These are phyloP conservation scores for Leccinum solheimii DNA, from an alignment of 1,284 basidiomycete species.

Conservation along the genomic window DNA sequence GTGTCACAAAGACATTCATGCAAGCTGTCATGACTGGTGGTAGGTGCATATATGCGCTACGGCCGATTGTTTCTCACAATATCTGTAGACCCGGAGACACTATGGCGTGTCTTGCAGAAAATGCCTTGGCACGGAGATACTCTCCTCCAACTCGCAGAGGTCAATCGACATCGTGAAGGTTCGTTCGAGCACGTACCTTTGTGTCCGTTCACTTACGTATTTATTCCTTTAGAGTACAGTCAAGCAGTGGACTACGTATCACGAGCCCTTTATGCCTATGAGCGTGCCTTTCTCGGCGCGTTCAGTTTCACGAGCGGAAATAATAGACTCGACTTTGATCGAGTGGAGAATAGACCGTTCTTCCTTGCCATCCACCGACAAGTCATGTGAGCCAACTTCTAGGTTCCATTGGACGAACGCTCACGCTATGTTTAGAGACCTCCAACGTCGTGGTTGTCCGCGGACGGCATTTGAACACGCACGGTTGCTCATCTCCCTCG, in stretches of 20 bases:
- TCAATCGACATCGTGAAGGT: slow-evolving; percentile 86
- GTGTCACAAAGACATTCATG: slow-evolving; percentile 78
- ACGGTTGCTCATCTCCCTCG: slow-evolving; percentile 76
- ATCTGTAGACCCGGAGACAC: slow-evolving; percentile 64
- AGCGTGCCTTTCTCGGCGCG: slow-evolving; percentile 79
- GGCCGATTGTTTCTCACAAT: slow-evolving; percentile 1
- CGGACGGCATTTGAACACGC: slow-evolving; percentile 90
- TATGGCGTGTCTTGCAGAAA: slow-evolving; percentile 56
- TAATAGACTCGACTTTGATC: slow-evolving; percentile 84
- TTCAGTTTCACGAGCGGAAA: slow-evolving; percentile 81
- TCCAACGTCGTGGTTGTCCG: slow-evolving; percentile 84
- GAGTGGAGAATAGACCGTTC: slow-evolving; percentile 83
- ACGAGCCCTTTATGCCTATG: slow-evolving; percentile 86
- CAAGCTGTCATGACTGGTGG: slow-evolving; percentile 78
- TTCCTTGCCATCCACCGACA: slow-evolving; percentile 81
- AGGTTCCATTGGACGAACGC: not conserved
- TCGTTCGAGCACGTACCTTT: slow-evolving; percentile 8
- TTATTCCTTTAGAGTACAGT: slow-evolving; percentile 61
- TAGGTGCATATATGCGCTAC: slow-evolving; percentile 37
- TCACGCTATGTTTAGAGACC: slow-evolving; percentile 51
- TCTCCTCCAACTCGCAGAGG: slow-evolving; percentile 81
- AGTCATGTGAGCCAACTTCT: slow-evolving; percentile 54
- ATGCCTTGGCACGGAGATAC: slow-evolving; percentile 90
- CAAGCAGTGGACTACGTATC: slow-evolving; percentile 85
- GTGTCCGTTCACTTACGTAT: not conserved